These are phyloP conservation scores for Starmerella bombicola DNA, from an alignment of 805 yeast species.

Conservation along the genomic window DNA sequence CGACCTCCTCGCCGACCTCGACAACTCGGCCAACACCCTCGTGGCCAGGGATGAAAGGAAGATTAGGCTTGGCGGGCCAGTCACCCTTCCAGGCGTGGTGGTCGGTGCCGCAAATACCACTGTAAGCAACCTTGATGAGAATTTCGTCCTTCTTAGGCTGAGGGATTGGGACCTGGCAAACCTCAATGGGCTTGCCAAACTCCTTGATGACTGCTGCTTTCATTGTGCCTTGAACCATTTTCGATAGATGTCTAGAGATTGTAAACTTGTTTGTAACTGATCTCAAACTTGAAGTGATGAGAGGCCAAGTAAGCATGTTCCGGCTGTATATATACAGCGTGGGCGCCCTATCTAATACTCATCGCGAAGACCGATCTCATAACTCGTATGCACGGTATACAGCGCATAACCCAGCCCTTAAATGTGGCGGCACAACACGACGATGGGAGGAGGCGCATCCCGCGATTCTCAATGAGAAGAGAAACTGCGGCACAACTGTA, in stretches of 20 bases:
- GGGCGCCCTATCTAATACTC: not conserved
- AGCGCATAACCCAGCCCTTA: not conserved
- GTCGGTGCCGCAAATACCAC: slow-evolving; percentile 92
- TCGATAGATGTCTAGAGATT: not conserved
- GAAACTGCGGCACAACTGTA: too few species aligned
- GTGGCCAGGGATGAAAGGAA: slow-evolving; percentile 78
- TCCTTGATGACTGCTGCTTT: slow-evolving; percentile 60
- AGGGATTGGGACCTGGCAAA: slow-evolving; percentile 71
- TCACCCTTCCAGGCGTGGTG: slow-evolving; percentile 91
- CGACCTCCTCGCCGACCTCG: slow-evolving; percentile 57
- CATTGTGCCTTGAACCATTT: slow-evolving; percentile 21
- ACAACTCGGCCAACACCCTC: slow-evolving; percentile 85
- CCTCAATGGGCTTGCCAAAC: slow-evolving; percentile 49
- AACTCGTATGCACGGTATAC: not conserved
- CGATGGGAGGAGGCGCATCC: too few species aligned
- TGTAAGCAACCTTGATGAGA: slow-evolving; percentile 67
- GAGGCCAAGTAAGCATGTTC: not conserved
- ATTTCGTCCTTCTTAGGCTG: slow-evolving; percentile 64
- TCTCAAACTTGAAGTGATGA: not conserved
- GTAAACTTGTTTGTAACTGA: not conserved
- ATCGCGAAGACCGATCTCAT: slow-evolving; percentile 4
- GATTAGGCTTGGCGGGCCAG: slow-evolving; percentile 68
- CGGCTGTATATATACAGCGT: not conserved
- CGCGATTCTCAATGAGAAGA: too few species aligned
- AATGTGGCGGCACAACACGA: not conserved